Evolutionary conservation across 805 yeast species (phyloP).

Genomic region (Pichia insulana): DNA sequence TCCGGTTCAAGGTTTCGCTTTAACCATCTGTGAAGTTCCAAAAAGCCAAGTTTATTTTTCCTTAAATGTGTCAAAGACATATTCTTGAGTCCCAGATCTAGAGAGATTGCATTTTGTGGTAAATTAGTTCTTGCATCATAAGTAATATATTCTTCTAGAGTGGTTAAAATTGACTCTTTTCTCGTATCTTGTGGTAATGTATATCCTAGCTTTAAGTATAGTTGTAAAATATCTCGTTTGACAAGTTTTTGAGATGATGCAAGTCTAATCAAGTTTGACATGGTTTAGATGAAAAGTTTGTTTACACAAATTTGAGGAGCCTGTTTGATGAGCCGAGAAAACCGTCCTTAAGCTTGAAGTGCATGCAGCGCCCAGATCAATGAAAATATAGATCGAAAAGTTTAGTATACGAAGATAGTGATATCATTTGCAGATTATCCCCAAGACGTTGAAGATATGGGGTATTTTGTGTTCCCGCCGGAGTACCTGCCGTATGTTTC

Average conservation of each 20-base stretch:
- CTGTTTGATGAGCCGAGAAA: too few relatives aligned
- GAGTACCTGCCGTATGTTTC: slow-evolving; percentile 25
- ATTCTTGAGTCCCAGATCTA: slow-evolving; percentile 30
- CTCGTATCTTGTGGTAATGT: background rate
- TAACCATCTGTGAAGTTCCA: slow-evolving; percentile 22
- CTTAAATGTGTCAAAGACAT: slow-evolving; percentile 25
- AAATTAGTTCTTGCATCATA: background rate
- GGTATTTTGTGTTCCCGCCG: slow-evolving; percentile 25
- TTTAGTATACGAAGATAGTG: too few relatives aligned
- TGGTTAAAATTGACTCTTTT: slow-evolving; percentile 1
- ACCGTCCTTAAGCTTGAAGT: too few relatives aligned
- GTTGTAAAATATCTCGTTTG: slow-evolving; percentile 2
- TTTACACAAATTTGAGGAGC: too few relatives aligned
- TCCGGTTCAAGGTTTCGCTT: slow-evolving; percentile 26
- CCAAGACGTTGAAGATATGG: slow-evolving; percentile 18
- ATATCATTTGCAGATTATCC: too few relatives aligned
- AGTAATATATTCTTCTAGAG: slow-evolving; percentile 1
- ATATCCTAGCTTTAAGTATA: slow-evolving; percentile 5
- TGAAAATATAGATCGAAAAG: too few relatives aligned
- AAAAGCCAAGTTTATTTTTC: background rate
- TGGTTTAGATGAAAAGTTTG: background rate
- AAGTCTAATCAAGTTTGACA: background rate
- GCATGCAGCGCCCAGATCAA: too few relatives aligned
- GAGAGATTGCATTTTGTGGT: slow-evolving; percentile 19
- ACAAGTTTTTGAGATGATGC: slow-evolving; percentile 2